Evolutionary conservation across 2,329 filamentous ascomycete species (phyloP), one percentile per base, ranked within the genome.

Genomic region (Alternaria solani): DNA sequence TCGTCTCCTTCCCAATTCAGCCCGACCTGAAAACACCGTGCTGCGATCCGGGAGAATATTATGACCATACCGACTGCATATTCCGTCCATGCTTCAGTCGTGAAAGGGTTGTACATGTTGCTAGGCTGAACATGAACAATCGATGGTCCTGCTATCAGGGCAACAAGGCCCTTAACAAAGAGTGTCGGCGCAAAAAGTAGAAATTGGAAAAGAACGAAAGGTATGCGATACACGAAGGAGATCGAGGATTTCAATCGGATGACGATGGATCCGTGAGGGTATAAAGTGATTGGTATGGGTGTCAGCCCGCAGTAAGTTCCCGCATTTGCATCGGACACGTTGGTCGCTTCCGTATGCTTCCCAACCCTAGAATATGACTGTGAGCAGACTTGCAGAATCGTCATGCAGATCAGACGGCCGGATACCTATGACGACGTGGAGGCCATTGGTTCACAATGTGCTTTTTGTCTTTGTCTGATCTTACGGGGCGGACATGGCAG

Each of bases 1-100:
- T 64, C 62, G 23, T 64, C 62, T 36, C 62, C 62, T 7, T 64
- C 51, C 62, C 62, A 64, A 3, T 55, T 53, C 30, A 43, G 23
- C 8, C 55, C 55, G 26, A 62, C 28, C 23, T 55, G 54, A 25
- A 30, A 52, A 53, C 55, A 59, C 18, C 59, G 59, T 20, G 34
- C 55, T 30, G 43, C 30, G 23, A 64, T 59, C 7, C 59, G 62
- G 26, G 38, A 28, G 20, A 57, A 9, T 39, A 60, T 26, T n/a
- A 63, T 51, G 16, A 54, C 38, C 42, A 61, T 60, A 14, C 61
- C 61, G 26, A 63, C 32, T n/a, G 39, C 57, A 51, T 63, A 63
- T 38, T 63, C 61, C 26, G 48, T 60, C 61, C 61, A 63, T 25
- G 57, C 57, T 41, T 61, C 57, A 7, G 41, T 53, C 36, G 59